Evolutionary conservation across 352 stramenopile genomes (phyloP).

Genomic region (Phytophthora litchii): DNA sequence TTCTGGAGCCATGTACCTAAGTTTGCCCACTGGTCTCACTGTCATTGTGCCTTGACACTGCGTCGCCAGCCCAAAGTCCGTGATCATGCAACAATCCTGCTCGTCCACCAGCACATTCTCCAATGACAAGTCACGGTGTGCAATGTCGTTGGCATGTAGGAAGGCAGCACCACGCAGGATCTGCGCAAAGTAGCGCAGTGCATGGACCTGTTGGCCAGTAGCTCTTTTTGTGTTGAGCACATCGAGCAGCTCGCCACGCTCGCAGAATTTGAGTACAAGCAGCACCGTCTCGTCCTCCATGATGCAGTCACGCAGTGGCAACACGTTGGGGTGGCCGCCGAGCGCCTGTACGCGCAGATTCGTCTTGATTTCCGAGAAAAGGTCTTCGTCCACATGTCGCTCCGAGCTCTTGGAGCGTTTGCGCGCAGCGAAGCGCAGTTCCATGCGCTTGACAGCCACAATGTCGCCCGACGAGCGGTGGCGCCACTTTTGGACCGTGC

Average conservation of each 20-base stretch:
- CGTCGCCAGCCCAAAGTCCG: slow-evolving; percentile 80
- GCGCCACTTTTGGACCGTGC: slow-evolving; percentile 67
- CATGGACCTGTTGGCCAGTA: slow-evolving; percentile 32
- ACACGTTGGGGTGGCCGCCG: slow-evolving; percentile 72
- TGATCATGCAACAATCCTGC: slow-evolving; percentile 72
- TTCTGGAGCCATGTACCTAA: slow-evolving; percentile 85
- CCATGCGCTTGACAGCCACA: slow-evolving; percentile 85
- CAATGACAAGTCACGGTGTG: slow-evolving; percentile 81
- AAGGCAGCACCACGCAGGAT: slow-evolving; percentile 68
- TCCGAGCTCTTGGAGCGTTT: slow-evolving; percentile 57
- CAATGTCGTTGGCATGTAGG: slow-evolving; percentile 75
- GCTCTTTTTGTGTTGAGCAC: slow-evolving; percentile 65
- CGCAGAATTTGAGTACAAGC: slow-evolving; percentile 78
- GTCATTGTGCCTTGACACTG: slow-evolving; percentile 26
- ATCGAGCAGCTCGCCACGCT: slow-evolving; percentile 67
- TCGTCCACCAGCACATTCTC: slow-evolving; percentile 85
- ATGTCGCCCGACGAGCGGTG: slow-evolving; percentile 53
- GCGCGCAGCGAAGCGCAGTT: slow-evolving; percentile 55
- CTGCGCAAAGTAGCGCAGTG: slow-evolving; percentile 71
- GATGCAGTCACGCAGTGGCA: slow-evolving; percentile 71
- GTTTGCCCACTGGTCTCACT: slow-evolving; percentile 68
- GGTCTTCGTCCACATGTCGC: slow-evolving; percentile 65
- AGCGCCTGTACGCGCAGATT: slow-evolving; percentile 66
- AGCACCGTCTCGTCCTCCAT: slow-evolving; percentile 64
- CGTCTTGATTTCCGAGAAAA: slow-evolving; percentile 69